Evolutionary conservation across 768 basidiomycete genomes (phyloP), one percentile per base, ranked within the genome.

Genomic region (Agrocybe chaxingu): DNA sequence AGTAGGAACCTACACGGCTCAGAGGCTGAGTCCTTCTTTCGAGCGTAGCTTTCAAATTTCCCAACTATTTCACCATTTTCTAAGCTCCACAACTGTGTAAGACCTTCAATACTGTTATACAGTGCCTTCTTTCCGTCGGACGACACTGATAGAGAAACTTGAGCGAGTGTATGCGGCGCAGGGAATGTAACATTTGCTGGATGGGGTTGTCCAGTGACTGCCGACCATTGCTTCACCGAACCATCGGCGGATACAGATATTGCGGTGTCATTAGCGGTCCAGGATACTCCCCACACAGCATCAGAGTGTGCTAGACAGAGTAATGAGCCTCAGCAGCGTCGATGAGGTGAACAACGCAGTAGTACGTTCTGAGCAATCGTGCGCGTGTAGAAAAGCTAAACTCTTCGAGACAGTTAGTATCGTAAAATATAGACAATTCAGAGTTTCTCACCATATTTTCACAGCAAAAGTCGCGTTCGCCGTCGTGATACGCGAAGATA

Each of bases 81-180:
- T 41, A 93, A 64, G 62, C 94, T 84, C 79, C 86, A 87, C 19
- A 95, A 68, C 42, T 71, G 77, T 0, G 91, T 92, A 29, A 86
- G 78, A 1, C 94, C 94, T 59, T 96, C 93, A 13, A 95, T 73
- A 48, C 87, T 87, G 60, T 92, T 92, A 58, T 84, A 87, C 40
- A 97, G 65, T 0, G 82, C 91, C 30, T 68, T 70, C 42, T 70
- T 73, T 7, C 90, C 94, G 42, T 82, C 75, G 0, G 79, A 75
- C 13, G 84, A 78, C 7, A 81, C 81, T 12, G 89, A 91, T 32
- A 96, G 68, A 4, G 92, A 92, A 12, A 91, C 81, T 56, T 93
- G 81, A 2, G 89, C 93, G 13, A 96, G 83, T 6, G 90, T 84
- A 68, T 96, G 90, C n/a, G 86, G 75, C 34, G 81, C 68, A 12